Evolutionary conservation across 2,329 filamentous ascomycete species (phyloP).

Genomic region (Hymenoscyphus albidus): DNA sequence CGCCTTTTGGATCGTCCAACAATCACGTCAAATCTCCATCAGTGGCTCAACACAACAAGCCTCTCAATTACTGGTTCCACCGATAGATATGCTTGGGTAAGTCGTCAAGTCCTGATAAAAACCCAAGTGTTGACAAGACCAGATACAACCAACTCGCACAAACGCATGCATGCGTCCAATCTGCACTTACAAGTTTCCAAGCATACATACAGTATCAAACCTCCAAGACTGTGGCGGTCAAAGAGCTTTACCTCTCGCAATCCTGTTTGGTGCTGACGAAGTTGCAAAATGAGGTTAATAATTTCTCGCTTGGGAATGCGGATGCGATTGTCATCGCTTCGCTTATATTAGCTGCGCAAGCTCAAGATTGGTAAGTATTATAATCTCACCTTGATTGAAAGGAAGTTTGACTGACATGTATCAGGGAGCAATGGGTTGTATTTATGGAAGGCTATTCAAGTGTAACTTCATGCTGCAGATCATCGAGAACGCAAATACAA

Average conservation of each 20-base stretch:
- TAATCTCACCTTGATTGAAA: background rate
- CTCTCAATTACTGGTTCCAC: conserved; percentile 8
- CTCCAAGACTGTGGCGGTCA: conserved; percentile 11
- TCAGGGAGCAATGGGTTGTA: conserved; percentile 21
- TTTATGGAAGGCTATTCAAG: conserved; percentile 23
- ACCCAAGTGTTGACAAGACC: background rate
- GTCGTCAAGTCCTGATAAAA: background rate
- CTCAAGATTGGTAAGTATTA: conserved; percentile 20
- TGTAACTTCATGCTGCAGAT: background rate
- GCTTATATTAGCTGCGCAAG: conserved; percentile 17
- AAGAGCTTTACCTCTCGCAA: conserved; percentile 18
- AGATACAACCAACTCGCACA: conserved; percentile 19
- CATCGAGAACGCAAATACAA: background rate
- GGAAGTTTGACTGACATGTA: background rate
- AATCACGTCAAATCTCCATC: conserved; percentile 18
- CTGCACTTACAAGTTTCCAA: conserved; percentile 19
- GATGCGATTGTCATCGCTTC: conserved; percentile 22
- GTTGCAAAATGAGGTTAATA: conserved; percentile 19
- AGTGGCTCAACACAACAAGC: conserved; percentile 14
- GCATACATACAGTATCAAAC: conserved; percentile 19
- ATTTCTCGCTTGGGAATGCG: conserved; percentile 17
- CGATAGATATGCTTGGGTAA: conserved; percentile 13
- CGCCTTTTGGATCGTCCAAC: conserved; percentile 17
- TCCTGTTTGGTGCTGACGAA: conserved; percentile 12
- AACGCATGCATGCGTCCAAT: conserved; percentile 15